phyloP scores from a whole-genome alignment of 805 yeast species.

The Candida rishiriensis region DNA sequence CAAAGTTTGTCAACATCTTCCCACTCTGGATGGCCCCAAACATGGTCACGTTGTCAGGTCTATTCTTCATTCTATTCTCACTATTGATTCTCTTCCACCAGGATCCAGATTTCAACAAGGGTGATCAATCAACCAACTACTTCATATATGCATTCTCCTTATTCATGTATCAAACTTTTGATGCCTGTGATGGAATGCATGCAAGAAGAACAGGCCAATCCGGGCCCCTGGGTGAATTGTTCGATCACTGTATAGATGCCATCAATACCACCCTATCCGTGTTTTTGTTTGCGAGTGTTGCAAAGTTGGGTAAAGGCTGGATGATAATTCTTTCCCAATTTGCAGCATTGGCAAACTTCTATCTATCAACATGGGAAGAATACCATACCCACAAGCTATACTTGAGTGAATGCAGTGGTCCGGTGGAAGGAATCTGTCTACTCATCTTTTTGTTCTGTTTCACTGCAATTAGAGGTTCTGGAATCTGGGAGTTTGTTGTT shows the following conservation, averaged over 20 bases:
- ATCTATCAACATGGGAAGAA: conserved; percentile 93
- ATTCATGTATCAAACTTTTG: conserved; percentile 90
- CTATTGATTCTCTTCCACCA: conserved; percentile 60
- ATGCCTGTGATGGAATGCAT: conserved; percentile 94
- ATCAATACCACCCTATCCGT: conserved; percentile 70
- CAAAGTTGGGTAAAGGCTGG: conserved; percentile 70
- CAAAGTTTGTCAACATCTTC: conserved; percentile 62
- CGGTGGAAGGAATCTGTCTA: conserved; percentile 87
- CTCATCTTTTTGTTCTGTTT: conserved; percentile 48
- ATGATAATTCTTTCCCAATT: conserved; percentile 59
- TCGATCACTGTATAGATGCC: conserved; percentile 81
- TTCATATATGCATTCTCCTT: conserved; percentile 74
- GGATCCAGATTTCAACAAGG: conserved; percentile 58
- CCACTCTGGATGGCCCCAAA: conserved; percentile 93
- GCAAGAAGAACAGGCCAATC: conserved; percentile 94
- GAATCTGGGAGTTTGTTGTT: conserved; percentile 50
- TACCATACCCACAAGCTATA: conserved; percentile 82
- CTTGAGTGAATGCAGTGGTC: conserved; percentile 80
- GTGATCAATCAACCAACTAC: conserved; percentile 61
- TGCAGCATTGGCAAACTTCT: conserved; percentile 75
- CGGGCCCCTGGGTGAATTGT: conserved; percentile 91
- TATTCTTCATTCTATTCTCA: conserved; percentile 64
- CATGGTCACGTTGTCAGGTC: conserved; percentile 77
- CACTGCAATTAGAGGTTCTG: conserved; percentile 70
- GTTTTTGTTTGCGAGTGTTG: conserved; percentile 68